Conservation (phyloP, 768 basidiomycete genomes). For the Boletus subcaerulescens region DNA sequence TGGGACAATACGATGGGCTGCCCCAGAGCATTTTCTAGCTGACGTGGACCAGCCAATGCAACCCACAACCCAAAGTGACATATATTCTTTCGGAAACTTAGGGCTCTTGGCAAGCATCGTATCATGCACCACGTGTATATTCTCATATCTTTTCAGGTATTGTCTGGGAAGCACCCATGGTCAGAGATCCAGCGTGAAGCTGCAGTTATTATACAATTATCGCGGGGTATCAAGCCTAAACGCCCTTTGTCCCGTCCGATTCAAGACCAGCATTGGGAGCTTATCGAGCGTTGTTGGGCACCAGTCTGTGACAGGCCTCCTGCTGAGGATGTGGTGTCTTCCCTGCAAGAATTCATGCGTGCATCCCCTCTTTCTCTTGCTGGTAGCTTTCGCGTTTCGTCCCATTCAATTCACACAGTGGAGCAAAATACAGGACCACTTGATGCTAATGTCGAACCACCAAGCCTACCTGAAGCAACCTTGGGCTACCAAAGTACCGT, state of each 20-base stretch:
- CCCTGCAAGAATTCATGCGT: not conserved
- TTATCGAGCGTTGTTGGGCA: slow-evolving; percentile 10
- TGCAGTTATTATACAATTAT: slow-evolving; percentile 4
- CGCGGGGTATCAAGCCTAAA: not conserved
- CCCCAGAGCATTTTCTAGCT: slow-evolving; percentile 28
- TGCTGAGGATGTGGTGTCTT: not conserved
- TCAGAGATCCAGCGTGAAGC: not conserved
- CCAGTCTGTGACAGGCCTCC: not conserved
- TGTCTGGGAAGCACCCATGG: slow-evolving; percentile 4
- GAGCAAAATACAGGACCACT: too few relatives aligned
- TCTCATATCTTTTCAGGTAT: slow-evolving; percentile 15
- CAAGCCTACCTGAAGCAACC: too few relatives aligned
- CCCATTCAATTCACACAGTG: not conserved
- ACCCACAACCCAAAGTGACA: slow-evolving; percentile 3
- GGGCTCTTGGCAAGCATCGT: slow-evolving; percentile 7
- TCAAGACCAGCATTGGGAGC: slow-evolving; percentile 5
- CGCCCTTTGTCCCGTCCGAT: not conserved
- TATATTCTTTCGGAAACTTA: slow-evolving; percentile 29
- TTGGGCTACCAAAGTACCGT: too few relatives aligned
- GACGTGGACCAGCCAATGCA: slow-evolving; percentile 3
- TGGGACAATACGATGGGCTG: slow-evolving; percentile 44
- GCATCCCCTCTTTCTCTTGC: too few relatives aligned
- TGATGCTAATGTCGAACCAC: too few relatives aligned
- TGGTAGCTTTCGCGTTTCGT: too few relatives aligned
- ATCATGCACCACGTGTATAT: not conserved